A percentile compares a stretch with the other conserved stretches of the same genome.
Evolutionary conservation across 2,329 filamentous ascomycete genomes (phyloP).

Genomic region (Phialophora verrucosa): DNA sequence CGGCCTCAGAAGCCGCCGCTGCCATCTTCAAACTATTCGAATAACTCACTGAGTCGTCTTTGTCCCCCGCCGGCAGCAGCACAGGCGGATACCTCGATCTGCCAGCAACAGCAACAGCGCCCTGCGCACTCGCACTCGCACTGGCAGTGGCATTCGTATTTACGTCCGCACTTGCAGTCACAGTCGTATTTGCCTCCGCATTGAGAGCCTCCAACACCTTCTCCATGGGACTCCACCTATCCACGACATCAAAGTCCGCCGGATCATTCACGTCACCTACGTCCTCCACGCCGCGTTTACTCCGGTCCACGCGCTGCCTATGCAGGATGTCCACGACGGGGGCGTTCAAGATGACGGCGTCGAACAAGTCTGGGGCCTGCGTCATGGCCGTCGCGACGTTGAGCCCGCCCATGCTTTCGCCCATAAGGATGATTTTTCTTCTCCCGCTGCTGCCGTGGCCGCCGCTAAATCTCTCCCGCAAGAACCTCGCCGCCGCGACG

Average conservation of each 20-base stretch:
- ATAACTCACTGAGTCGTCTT: conserved; percentile 17
- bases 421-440: conserved; percentile 21
- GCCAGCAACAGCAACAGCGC: not conserved
- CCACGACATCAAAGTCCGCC: conserved; percentile 7
- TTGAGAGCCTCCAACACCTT: not conserved
- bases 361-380: conserved; percentile 13
- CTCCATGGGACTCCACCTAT: conserved; percentile 18
- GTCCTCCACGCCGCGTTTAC: conserved; percentile 11
- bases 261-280: conserved; percentile 19
- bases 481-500: not conserved
- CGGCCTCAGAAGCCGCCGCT: not conserved
- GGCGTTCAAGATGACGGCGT: conserved; percentile 24
- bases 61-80: conserved; percentile 20
- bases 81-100: conserved; percentile 12
- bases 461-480: not conserved
- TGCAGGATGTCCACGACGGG: conserved; percentile 16
- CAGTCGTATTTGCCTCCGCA: not conserved
- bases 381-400: conserved; percentile 19
- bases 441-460: not conserved
- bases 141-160: not conserved
- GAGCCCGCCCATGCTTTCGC: conserved; percentile 23
- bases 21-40: conserved; percentile 20
- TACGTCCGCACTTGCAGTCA: not conserved
- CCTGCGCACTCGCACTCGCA: too few species aligned
- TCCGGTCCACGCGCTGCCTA: conserved; percentile 8